Evolutionary conservation across 106 monocot genomes (phyloP).

Genomic region (Posidonia australis): DNA sequence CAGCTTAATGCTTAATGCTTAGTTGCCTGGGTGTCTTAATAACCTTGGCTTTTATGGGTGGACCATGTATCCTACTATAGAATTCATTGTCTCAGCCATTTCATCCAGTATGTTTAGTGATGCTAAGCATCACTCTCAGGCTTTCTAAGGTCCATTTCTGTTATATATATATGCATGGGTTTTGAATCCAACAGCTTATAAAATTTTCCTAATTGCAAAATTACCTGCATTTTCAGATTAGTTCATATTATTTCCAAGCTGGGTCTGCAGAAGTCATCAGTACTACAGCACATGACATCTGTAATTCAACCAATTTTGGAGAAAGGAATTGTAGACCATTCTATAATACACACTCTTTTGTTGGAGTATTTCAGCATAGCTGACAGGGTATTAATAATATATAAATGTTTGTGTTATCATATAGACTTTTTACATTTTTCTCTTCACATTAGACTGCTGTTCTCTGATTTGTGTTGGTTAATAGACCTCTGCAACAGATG

Average conservation of each 20-base stretch:
- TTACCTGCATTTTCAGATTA: constrained; percentile 29
- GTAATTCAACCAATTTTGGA: constrained; percentile 56
- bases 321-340: constrained; percentile 69
- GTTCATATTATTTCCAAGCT: constrained; percentile 49
- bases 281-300: constrained; percentile 53
- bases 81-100: too few relatives aligned
- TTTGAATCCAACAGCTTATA: too few relatives aligned
- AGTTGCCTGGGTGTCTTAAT: too few relatives aligned
- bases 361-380: constrained; percentile 65
- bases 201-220: not conserved
- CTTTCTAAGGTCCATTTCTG: too few relatives aligned
- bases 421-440: not conserved
- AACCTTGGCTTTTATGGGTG: too few relatives aligned
- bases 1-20: too few relatives aligned
- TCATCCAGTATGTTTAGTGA: too few relatives aligned
- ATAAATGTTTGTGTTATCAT: not conserved
- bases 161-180: too few relatives aligned
- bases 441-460: not conserved
- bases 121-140: too few relatives aligned
- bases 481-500: constrained; percentile 43
- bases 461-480: constrained; percentile 36
- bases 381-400: constrained; percentile 38
- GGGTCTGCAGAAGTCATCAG: constrained; percentile 47
- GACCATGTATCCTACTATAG: too few relatives aligned
- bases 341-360: constrained; percentile 49